Evolutionary conservation across 208 protist genomes (phyloP), one percentile per base, ranked within the genome.

Genomic region (Crithidia sp.): DNA sequence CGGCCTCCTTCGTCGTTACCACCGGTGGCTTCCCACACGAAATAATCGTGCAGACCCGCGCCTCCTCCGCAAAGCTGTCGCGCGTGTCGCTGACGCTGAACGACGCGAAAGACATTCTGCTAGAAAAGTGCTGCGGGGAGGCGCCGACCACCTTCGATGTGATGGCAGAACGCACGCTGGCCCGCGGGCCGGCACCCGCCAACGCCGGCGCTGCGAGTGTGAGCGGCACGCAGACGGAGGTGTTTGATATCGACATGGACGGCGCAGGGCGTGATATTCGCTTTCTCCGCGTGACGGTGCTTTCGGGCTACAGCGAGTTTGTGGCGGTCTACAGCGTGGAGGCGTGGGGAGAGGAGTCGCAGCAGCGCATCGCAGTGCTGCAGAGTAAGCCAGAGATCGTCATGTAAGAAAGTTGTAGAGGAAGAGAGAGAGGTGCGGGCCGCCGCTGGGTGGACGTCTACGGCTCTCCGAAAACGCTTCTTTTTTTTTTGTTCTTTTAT

Each of bases 11-110:
- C 71, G 68, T 88, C 28, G 77, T 96, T 50, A 96, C 92, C n/a
- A 96, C 92, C 2, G 92, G 92, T 28, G 77, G 86, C 28, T 96
- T 92, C 68, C 92, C 92, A 6, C 92, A 96, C 13, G 92, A 96
- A 44, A 74, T 96, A 13, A 75, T 91, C n/a, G 72, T 93, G 63
- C 75, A 69, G n/a, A 91, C 87, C 36, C 81, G 82, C 53, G 83
- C 83, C 14, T 72, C 83, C 55, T 83, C 80, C n/a, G 84, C 86
- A 3, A 91, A 92, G 49, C 57, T 96, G 19, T 79, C 73, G 10
- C 64, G 63, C 50, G 47, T 96, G 10, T 63, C 56, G 19, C 53
- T 96, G 8, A 67, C 44, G n/a, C 68, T 93, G n/a, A 80, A 95
- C 55, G 92, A 94, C 13, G 89, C 84, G 13, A 94, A 94, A 65